These are phyloP conservation scores for Neurospora discreta DNA, from an alignment of 495 filamentous ascomycete species.

Conservation along the genomic window DNA sequence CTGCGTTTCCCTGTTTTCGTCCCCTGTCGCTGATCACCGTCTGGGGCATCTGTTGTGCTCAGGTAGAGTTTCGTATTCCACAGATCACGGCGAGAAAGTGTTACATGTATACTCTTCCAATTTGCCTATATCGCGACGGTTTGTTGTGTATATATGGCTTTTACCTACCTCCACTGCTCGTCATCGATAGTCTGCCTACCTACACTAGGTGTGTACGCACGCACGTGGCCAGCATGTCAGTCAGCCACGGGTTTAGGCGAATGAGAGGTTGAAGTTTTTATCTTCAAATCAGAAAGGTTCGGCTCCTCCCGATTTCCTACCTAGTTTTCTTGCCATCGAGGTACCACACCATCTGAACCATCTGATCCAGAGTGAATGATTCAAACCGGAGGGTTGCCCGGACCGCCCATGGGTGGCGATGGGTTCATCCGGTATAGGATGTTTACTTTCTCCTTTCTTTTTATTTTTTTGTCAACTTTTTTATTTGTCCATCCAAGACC, in stretches of 20 bases:
- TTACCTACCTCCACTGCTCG: neutral
- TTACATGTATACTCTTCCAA: too few relatives aligned
- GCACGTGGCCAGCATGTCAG: neutral
- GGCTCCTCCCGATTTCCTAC: neutral
- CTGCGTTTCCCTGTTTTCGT: neutral
- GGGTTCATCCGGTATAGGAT: neutral
- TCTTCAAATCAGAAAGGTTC: neutral
- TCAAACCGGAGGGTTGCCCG: neutral
- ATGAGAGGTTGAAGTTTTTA: neutral
- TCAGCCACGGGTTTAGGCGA: neutral
- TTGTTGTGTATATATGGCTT: too few relatives aligned
- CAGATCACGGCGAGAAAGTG: neutral
- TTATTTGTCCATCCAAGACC: too few relatives aligned
- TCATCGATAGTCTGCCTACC: neutral
- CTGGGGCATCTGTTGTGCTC: neutral
- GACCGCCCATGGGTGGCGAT: neutral
- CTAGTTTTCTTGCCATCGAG: neutral
- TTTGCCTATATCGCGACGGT: too few relatives aligned
- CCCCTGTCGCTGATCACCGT: neutral
- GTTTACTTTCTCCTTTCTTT: neutral
- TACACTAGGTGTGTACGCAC: neutral
- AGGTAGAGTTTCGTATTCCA: neutral
- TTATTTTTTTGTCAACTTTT: too few relatives aligned
- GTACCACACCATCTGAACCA: neutral
- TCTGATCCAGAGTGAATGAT: neutral